phyloP scores from a whole-genome alignment of 306 rosid genomes.

The Arachis stenosperma region DNA sequence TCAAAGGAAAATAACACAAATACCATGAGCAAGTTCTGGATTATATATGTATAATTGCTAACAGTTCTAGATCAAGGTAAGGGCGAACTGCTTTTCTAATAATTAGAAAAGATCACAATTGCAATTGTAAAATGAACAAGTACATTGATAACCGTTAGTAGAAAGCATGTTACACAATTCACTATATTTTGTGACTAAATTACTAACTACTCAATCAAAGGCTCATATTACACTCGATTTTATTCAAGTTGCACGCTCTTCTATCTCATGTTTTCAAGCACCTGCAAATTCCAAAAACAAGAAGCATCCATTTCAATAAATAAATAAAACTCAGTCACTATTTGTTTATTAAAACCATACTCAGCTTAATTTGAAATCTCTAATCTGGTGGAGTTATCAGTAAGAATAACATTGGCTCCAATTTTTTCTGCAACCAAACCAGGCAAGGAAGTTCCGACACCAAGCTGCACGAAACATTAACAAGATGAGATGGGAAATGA shows the following conservation, averaged over 20 bases:
- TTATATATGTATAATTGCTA: background rate
- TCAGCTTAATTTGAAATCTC: constrained; percentile 48
- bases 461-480: constrained; percentile 54
- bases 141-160: background rate
- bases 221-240: constrained; percentile 72
- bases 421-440: constrained; percentile 82
- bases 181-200: too few relatives aligned
- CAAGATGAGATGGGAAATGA: background rate
- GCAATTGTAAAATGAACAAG: constrained; percentile 3
- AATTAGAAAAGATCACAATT: background rate
- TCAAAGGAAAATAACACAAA: constrained; percentile 22
- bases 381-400: constrained; percentile 57
- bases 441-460: constrained; percentile 86
- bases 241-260: constrained; percentile 70
- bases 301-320: constrained; percentile 12
- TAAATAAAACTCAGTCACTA: background rate
- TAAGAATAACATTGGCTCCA: constrained; percentile 74
- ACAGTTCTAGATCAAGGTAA: background rate
- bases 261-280: constrained; percentile 72
- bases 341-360: constrained; percentile 3
- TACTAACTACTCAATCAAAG: background rate
- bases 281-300: constrained; percentile 57
- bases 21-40: constrained; percentile 24
- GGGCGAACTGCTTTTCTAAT: too few relatives aligned
- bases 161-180: too few relatives aligned